Evolutionary conservation across 192 early-diverging fungal species (phyloP).

Genomic region (Jimgerdemannia flammicorona): DNA sequence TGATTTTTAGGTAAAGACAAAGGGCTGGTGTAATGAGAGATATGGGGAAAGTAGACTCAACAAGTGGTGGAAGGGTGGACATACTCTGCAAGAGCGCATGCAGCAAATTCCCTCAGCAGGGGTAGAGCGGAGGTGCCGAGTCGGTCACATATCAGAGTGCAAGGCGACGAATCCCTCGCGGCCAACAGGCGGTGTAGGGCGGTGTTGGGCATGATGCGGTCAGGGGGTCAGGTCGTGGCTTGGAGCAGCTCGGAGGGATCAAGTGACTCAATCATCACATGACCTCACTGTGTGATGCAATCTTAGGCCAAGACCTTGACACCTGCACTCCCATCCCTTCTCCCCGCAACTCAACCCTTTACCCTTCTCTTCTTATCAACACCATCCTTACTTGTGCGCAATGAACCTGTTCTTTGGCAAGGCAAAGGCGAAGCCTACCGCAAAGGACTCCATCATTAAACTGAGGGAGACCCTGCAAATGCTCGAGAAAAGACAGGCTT

Average conservation of each 20-base stretch:
- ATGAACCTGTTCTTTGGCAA: constrained; percentile 76
- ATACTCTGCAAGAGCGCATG: neutral
- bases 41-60: neutral
- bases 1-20: neutral
- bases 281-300: neutral
- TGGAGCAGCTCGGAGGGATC: neutral
- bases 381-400: constrained; percentile 2
- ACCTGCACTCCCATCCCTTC: constrained; percentile 20
- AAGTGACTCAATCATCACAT: neutral
- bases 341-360: constrained; percentile 20
- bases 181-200: neutral
- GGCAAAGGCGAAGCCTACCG: constrained; percentile 57
- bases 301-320: constrained; percentile 7
- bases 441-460: constrained; percentile 94
- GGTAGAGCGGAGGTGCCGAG: neutral
- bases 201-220: neutral
- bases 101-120: neutral
- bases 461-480: constrained; percentile 87
- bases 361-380: too few species aligned
- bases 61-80: too few species aligned
- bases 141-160: neutral
- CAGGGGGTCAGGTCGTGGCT: neutral
- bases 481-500: constrained; percentile 92
- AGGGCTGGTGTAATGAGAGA: neutral
- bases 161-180: neutral